These are phyloP conservation scores for Botrytis paeoniae DNA, from an alignment of 2,329 filamentous ascomycete genomes.

Conservation along the genomic window DNA sequence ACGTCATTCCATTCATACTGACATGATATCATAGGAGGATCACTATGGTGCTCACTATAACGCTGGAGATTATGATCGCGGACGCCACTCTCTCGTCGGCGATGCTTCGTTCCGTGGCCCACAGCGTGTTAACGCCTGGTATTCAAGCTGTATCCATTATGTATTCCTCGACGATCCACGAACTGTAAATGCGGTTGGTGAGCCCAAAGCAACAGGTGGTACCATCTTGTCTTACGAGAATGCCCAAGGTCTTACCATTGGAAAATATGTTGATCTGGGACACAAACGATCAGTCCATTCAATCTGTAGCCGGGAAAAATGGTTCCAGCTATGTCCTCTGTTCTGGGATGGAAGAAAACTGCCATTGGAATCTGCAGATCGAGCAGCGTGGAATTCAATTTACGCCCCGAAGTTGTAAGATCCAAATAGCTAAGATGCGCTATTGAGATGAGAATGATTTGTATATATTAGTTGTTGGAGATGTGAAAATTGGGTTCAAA, in stretches of 20 bases:
- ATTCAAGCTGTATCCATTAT: constrained; percentile 61
- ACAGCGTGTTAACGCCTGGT: constrained; percentile 60
- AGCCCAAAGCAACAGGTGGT: constrained; percentile 69
- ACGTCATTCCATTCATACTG: neutral
- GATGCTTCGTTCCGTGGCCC: constrained; percentile 57
- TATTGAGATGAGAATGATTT: neutral
- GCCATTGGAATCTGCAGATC: constrained; percentile 45
- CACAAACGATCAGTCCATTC: constrained; percentile 42
- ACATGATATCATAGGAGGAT: constrained; percentile 47
- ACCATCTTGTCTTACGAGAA: constrained; percentile 54
- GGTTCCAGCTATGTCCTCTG: constrained; percentile 46
- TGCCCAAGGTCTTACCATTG: constrained; percentile 35
- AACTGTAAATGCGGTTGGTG: constrained; percentile 58
- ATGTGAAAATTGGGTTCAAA: neutral
- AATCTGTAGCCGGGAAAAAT: constrained; percentile 41
- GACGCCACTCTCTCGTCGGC: constrained; percentile 58
- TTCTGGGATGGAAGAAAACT: constrained; percentile 48
- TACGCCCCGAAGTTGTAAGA: constrained; percentile 39
- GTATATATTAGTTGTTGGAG: neutral
- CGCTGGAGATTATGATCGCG: constrained; percentile 55
- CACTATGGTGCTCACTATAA: constrained; percentile 58
- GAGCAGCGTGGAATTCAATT: constrained; percentile 45
- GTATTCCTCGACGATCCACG: constrained; percentile 60
- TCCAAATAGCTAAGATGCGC: neutral
- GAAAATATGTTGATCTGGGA: constrained; percentile 41